Base-by-base conservation (phyloP, 2,329 filamentous ascomycete species). In the Colletotrichum sp. region DNA sequence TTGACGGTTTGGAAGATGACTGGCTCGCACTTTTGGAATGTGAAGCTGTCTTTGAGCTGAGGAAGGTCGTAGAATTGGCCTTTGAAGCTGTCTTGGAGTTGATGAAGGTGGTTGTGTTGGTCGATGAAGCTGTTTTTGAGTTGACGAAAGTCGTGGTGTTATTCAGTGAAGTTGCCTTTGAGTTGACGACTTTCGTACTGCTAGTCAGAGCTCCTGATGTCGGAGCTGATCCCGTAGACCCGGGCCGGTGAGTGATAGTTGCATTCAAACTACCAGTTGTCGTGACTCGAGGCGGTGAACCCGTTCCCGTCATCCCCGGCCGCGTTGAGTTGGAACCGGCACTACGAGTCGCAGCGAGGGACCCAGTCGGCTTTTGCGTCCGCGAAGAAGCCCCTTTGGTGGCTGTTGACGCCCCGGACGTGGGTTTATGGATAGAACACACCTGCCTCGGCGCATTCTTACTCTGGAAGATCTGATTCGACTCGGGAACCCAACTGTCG, bases 401-500 rank as follows among this genome's bases (percentile, higher is more conserved):
- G 13, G 43, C 43, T 1, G 43, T 52, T n/a, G 43, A 52, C n/a
- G n/a, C 12, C 43, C 43, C n/a, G 3, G 43, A 52, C 43, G 43
- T 52, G 12, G 43, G 6, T 2, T 52, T 52, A 3, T n/a, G 43
- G 3, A 52, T 52, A 21, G 43, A 52, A 13, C 43, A 52, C n/a
- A 52, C 43, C 43, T 52, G 43, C n/a, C 43, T 52, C 6, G 43
- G 43, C 10, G 43, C 43, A 52, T 52, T 52, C 43, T 52, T 52
- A 52, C 43, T 52, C 43, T 52, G 6, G 52, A 68, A 60, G 30
- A 68, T 58, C 52, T 68, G 66, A 30, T 21, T 26, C 21, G 21
- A 16, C 15, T n/a, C 48, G 6, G 66, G 66, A 18, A 24, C 12
- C 66, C 66, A 68, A 15, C n/a, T 16, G 24, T 68, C 66, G 16